Evolutionary conservation across 2,329 filamentous ascomycete genomes (phyloP), one percentile per base, ranked within the genome.

Genomic region (Hymenoscyphus fraxineus): DNA sequence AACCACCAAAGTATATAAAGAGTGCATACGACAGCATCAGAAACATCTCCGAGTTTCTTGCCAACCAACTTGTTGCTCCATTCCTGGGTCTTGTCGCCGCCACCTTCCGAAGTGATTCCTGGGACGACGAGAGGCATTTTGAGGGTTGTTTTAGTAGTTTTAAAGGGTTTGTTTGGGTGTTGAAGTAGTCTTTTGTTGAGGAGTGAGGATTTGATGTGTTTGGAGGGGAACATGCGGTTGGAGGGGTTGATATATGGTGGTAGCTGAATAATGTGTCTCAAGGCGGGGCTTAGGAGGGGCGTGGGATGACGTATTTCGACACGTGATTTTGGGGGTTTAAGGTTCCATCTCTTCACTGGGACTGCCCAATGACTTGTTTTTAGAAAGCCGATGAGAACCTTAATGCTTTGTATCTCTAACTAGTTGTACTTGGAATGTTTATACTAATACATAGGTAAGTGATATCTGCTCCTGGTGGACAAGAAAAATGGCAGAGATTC

Each of bases 61-160:
- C 86, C 86, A 57, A 85, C 81, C 4, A 89, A 79, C 79, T 87
- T 87, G 76, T 81, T 82, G 69, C 77, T 78, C 86, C 86, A 89
- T 71, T 85, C 80, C 65, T 85, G 78, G 41, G 81, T 84, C 76
- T 80, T 80, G 74, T 64, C 65, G 31, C 32, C 58, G 39, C 65
- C 64, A 44, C 65, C 67, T 41, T 67, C 68, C 60, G 71, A 79
- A 67, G 80, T 86, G 70, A 87, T 77, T 73, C 83, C 84, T 63
- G 85, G 85, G 19, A 87, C 81, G 71, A 88, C 80, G 77, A 88
- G 85, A 83, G 86, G 86, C 86, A 89, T 84, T 6, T 75, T 87
- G 78, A 67, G 19, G 5, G 44, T 32, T 62, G 56, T 54, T 56
- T 66, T 22, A 65, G 57, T 59, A 15, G 57, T 70, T 55, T 32